phyloP scores from a whole-genome alignment of 371 early-diverging fungal species.

The Amoeboaphelidium protococcarum region DNA sequence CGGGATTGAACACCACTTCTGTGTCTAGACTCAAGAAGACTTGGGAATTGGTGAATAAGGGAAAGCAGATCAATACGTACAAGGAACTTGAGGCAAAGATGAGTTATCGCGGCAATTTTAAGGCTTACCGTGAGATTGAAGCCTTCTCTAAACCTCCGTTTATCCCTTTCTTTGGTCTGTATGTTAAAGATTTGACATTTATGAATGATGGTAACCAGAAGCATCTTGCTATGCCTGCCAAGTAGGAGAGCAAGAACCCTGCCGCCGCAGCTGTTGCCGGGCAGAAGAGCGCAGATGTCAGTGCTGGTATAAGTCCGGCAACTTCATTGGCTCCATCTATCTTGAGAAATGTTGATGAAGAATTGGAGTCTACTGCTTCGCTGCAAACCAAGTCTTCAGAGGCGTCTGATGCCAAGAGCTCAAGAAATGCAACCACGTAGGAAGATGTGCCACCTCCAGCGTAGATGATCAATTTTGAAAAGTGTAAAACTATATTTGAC shows the following conservation, averaged over 20 bases:
- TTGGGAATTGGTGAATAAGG: constrained; percentile 3
- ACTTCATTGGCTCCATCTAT: too few relatives aligned
- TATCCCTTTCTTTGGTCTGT: constrained; percentile 13
- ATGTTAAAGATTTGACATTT: constrained; percentile 13
- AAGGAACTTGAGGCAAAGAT: constrained; percentile 9
- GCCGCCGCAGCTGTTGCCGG: too few relatives aligned
- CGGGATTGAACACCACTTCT: constrained; percentile 11
- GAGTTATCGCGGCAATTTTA: constrained; percentile 9
- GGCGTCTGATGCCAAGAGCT: too few relatives aligned
- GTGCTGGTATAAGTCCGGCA: too few relatives aligned
- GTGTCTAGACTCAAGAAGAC: constrained; percentile 11
- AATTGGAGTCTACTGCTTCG: too few relatives aligned
- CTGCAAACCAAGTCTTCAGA: too few relatives aligned
- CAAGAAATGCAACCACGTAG: too few relatives aligned
- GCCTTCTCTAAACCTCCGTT: constrained; percentile 2
- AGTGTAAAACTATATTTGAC: not conserved
- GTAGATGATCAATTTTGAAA: not conserved
- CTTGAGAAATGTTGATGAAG: too few relatives aligned
- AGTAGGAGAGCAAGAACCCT: not conserved
- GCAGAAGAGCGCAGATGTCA: too few relatives aligned
- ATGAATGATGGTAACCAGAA: constrained; percentile 14
- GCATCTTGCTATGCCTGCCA: not conserved
- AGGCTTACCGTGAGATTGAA: constrained; percentile 1
- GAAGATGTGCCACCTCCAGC: not conserved
- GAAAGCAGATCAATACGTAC: constrained; percentile 2